phyloP scores from a whole-genome alignment of 2,329 filamentous ascomycete species.

The Trichothecium roseum region DNA sequence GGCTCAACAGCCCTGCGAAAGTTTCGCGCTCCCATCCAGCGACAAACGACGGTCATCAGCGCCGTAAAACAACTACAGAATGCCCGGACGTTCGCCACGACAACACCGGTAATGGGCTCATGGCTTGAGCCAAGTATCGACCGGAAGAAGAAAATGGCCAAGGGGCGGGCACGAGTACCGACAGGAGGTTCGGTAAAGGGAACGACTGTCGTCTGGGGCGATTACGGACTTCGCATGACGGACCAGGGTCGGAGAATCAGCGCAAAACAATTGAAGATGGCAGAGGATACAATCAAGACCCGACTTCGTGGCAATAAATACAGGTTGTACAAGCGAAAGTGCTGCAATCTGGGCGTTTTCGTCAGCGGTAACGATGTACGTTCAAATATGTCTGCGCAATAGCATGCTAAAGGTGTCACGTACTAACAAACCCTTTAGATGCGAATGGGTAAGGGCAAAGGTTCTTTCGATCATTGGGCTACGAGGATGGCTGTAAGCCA shows the following conservation, averaged over 20 bases:
- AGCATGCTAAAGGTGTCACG: not conserved
- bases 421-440: constrained; percentile 35
- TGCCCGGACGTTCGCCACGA: constrained; percentile 64
- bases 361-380: constrained; percentile 83
- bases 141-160: constrained; percentile 80
- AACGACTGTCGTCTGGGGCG: constrained; percentile 92
- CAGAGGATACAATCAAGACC: constrained; percentile 86
- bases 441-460: constrained; percentile 99
- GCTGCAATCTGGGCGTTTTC: constrained; percentile 90
- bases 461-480: constrained; percentile 94
- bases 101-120: constrained; percentile 45
- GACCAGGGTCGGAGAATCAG: constrained; percentile 90
- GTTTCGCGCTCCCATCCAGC: constrained; percentile 19
- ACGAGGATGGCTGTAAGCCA: constrained; percentile 82
- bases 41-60: constrained; percentile 16
- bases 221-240: constrained; percentile 86
- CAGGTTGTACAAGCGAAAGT: constrained; percentile 81
- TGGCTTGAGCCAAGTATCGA: constrained; percentile 75
- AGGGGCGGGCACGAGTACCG: constrained; percentile 76
- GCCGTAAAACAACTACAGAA: constrained; percentile 28
- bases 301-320: constrained; percentile 86
- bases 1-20: constrained; percentile 27
- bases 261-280: constrained; percentile 76
- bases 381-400: not conserved
- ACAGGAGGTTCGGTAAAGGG: constrained; percentile 88